phyloP scores from a whole-genome alignment of 1,139 yeast species.

The Geotrichum aggregatum region DNA sequence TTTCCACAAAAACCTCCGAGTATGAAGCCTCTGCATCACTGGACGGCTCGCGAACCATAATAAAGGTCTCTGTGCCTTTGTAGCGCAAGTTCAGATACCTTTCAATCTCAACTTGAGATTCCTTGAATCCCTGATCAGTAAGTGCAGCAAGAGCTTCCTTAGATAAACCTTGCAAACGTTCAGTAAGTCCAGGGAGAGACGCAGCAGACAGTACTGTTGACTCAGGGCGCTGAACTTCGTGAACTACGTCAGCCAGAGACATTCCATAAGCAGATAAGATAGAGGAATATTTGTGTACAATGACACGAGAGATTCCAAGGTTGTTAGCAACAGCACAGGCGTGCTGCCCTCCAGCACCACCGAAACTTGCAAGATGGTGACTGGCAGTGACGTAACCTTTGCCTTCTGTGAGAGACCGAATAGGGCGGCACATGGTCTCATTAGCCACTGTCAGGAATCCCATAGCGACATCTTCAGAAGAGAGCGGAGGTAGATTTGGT shows the following conservation, averaged over 20 bases:
- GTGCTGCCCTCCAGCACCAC: constrained; percentile 57
- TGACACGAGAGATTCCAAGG: constrained; percentile 43
- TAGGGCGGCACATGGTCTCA: constrained; percentile 52
- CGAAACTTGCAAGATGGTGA: constrained; percentile 49
- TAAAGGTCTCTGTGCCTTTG: constrained; percentile 80
- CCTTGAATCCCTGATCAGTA: constrained; percentile 47
- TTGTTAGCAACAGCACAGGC: constrained; percentile 47
- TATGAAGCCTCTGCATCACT: constrained; percentile 35
- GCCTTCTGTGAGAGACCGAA: constrained; percentile 49
- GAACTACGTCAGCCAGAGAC: constrained; percentile 51
- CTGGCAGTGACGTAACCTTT: constrained; percentile 45
- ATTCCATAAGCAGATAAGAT: constrained; percentile 52
- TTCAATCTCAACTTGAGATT: constrained; percentile 46
- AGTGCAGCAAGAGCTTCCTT: constrained; percentile 40
- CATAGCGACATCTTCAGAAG: constrained; percentile 47
- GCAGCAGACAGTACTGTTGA: constrained; percentile 37
- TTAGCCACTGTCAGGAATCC: constrained; percentile 52
- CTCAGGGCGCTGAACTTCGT: constrained; percentile 58
- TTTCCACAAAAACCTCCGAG: constrained; percentile 42
- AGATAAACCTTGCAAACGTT: constrained; percentile 41
- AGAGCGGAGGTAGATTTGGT: constrained; percentile 28
- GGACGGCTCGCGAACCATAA: constrained; percentile 53
- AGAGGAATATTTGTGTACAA: constrained; percentile 50
- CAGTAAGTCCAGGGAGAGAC: constrained; percentile 34
- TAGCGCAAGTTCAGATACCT: constrained; percentile 72